Evolutionary conservation across 352 stramenopile genomes (phyloP).

Genomic region (Phytophthora lateralis): DNA sequence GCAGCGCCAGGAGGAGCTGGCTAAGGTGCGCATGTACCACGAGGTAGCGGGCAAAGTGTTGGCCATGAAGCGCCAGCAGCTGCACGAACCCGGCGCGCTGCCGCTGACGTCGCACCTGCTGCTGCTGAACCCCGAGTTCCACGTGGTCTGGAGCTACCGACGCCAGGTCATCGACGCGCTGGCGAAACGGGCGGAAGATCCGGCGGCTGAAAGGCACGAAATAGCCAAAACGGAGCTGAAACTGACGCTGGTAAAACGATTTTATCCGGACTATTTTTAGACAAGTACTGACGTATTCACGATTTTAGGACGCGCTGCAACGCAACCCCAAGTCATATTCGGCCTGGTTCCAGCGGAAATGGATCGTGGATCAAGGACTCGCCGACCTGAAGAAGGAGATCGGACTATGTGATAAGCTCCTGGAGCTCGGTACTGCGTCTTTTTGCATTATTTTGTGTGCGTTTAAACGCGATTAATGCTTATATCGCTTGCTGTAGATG

Average conservation of each 20-base stretch:
- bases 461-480: conserved; percentile 51
- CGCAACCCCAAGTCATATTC: conserved; percentile 98
- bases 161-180: conserved; percentile 88
- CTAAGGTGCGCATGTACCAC: conserved; percentile 77
- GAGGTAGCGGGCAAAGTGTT: conserved; percentile 78
- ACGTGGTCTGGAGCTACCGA: conserved; percentile 97
- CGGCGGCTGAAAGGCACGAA: conserved; percentile 38
- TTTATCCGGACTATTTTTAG: conserved; percentile 34
- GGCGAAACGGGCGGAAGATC: conserved; percentile 30
- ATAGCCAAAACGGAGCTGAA: conserved; percentile 88
- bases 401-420: conserved; percentile 69
- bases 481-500: conserved; percentile 63
- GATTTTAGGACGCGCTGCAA: conserved; percentile 85
- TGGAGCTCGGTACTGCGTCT: conserved; percentile 75
- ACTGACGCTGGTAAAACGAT: conserved; percentile 62
- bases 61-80: conserved; percentile 55
- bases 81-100: conserved; percentile 61
- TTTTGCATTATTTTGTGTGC: conserved; percentile 2
- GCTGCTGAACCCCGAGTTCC: conserved; percentile 96
- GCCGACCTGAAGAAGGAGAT: conserved; percentile 79
- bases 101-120: conserved; percentile 93
- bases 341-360: conserved; percentile 90
- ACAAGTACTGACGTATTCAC: not conserved
- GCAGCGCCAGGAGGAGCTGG: conserved; percentile 65
- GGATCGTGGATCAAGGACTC: conserved; percentile 78